Evolutionary conservation across 1,284 basidiomycete genomes (phyloP), one percentile per base, ranked within the genome.

Genomic region (Rhodotorula sp.): DNA sequence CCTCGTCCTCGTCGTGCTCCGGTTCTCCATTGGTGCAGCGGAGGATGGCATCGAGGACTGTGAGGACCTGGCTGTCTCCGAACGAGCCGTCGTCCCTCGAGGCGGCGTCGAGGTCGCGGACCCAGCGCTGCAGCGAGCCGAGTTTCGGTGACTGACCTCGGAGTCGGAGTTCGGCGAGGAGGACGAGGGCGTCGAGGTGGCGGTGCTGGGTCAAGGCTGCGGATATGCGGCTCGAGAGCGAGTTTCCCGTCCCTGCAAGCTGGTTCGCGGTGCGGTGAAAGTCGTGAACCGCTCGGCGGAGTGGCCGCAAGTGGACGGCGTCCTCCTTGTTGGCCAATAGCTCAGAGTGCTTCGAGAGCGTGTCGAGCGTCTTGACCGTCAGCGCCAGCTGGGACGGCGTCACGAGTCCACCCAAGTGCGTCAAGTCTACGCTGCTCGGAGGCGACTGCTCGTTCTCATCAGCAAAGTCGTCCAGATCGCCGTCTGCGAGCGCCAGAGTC

Each of bases 91-190:
- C 74, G 61, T 80, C 80, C 8, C 80, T 78, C 3, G 81, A 81
- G 12, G 82, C 82, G 0, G 85, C 85, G 78, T 86, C 85, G 75
- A 84, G 85, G 73, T 86, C 85, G 42, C 85, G 78, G 17, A 85
- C 85, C 85, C 85, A 86, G 30, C 85, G 81, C 75, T 86, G 85
- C 14, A 86, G 78, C 4, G 85, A 83, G 17, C 85, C 85, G n/a
- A 86, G 82, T 74, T 85, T 85, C 18, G 85, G 84, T 7, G 83
- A 78, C 20, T 84, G 80, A 15, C 80, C 78, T 15, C 84, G 83
- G 51, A 84, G 82, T 64, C 83, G 82, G 81, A 86, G 84, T 75
- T 86, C 85, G 61, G 84, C 83, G n/a, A 86, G 80, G 29, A 84
- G 79, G 30, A 86, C 83, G 30, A 86, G 82, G 7, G 85, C 85